Evolutionary conservation across 23 red algal genomes (phyloP), one percentile per base, ranked within the genome.

Genomic region (Gracilaria gracilis): DNA sequence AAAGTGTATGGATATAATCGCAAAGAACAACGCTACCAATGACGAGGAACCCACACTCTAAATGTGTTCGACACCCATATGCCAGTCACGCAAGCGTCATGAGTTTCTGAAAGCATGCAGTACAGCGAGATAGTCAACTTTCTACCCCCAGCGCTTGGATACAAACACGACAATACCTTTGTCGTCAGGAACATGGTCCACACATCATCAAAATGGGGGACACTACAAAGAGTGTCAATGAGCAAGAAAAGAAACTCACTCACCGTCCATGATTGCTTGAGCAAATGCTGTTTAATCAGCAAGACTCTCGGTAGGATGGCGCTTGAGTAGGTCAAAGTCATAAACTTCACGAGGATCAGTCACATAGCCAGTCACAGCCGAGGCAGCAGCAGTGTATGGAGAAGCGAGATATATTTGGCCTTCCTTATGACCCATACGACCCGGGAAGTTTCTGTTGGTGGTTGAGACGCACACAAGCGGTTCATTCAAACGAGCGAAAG

Each of bases 381-480:
- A 93, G 42, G 97, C 97, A 2, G 97, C 97, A 37, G 97, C 90
- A 34, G 97, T 98, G 81, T 98, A 98, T 34, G 97, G 97, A 57
- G 93, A 96, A 15, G 97, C 97, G 12, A 98, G 81, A 90, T 83
- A 98, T 29, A 98, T 93, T 62, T 86, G 73, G 28, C 89, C 88
- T 71, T 95, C 93, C 81, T 96, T 96, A 53, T 92, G 44, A 17
- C 97, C 97, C 97, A 96, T 96, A 28, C 97, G 97, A 32, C 97
- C 97, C 9, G 97, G 97, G 79, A 96, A 98, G 67, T 98, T 98
- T 35, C 97, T 82, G 84, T 98, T 98, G n/a, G 97, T 98, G 17
- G 97, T 98, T 20, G 93, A 95, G 42, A 98, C 93, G 49, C 93
- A 95, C 15, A 98, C 97, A 34, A 93, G 53, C 29, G 97, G 86